Percentiles rank a stretch among this genome's conserved stretches.
These are phyloP conservation scores for Beauveria pseudobassiana DNA, from an alignment of 2,329 filamentous ascomycete genomes.

Conservation along the genomic window DNA sequence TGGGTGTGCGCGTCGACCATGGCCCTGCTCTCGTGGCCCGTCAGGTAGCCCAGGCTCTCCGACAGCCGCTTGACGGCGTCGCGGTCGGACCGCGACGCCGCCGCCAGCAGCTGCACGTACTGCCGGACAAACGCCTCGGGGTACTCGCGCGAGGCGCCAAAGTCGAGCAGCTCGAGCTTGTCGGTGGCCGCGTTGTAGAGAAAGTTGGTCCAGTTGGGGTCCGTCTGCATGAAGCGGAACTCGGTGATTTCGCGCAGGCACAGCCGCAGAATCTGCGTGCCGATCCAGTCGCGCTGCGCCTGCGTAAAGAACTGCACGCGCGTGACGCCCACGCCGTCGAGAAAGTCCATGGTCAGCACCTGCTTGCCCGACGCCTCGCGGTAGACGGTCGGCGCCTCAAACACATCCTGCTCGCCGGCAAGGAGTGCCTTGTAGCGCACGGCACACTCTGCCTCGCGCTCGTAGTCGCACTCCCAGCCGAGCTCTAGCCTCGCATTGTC, in stretches of 20 bases:
- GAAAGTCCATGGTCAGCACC: constrained; percentile 88
- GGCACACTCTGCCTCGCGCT: constrained; percentile 77
- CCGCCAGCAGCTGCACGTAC: constrained; percentile 74
- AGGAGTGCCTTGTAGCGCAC: constrained; percentile 70
- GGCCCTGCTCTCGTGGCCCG: constrained; percentile 72
- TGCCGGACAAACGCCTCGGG: constrained; percentile 69
- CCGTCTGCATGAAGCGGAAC: constrained; percentile 98
- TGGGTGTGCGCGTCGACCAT: constrained; percentile 92
- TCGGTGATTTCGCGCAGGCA: constrained; percentile 89
- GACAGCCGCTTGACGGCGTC: constrained; percentile 59
- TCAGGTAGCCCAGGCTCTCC: constrained; percentile 78
- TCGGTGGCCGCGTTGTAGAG: constrained; percentile 68
- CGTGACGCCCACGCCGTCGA: constrained; percentile 80
- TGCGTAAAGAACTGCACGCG: constrained; percentile 70
- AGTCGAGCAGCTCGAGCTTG: constrained; percentile 86
- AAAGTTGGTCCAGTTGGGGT: constrained; percentile 99
- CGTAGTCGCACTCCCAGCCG: constrained; percentile 95
- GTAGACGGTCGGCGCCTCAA: constrained; percentile 72
- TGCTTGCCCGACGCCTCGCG: constrained; percentile 73
- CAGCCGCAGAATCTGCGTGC: constrained; percentile 83
- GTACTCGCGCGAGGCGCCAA: constrained; percentile 85
- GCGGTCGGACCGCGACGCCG: constrained; percentile 66
- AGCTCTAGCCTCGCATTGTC: constrained; percentile 88
- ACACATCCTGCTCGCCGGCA: constrained; percentile 56
- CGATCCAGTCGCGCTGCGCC: constrained; percentile 88